Base-by-base conservation (phyloP, 495 filamentous ascomycete genomes). In the Aspergillus carlsbadensis region DNA sequence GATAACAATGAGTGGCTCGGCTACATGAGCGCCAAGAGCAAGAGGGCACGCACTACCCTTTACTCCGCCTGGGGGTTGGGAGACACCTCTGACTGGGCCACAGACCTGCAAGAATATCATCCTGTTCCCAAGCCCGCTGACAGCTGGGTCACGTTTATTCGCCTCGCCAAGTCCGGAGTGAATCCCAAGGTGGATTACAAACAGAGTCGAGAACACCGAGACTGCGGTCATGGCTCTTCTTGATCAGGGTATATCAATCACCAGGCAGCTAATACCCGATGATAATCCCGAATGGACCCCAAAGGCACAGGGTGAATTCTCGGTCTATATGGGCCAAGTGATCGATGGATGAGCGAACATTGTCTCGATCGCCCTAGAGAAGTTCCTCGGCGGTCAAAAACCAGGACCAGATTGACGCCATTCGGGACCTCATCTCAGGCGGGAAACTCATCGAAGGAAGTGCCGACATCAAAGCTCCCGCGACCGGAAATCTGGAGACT, bases 71-170 rank as follows among this genome's bases (percentile, higher is more conserved):
- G 58, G n/a, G 59, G 63, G 35, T 58, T 78, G 29, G 66, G 54
- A 8, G 74, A 73, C 5, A 68, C 65, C 5, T 63, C 52, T 4
- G 71, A 77, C 49, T 78, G 71, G 75, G 75, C 75, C 20, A 61
- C 56, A 22, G 72, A 76, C 45, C 60, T 78, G 44, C 52, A 69
- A 24, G 35, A 29, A 8, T 62, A 34, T 34, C 49, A 52, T 20
- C 18, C 24, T 1, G 15, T 24, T 14, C 50, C 50, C 4, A 14
- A 22, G 14, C 26, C 17, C 1, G 31, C 18, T 14, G 18, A n/a
- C n/a, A 46, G 17, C 47, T 47, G 48, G 56, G 18, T 15, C 7
- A 31, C 10, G 1, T 44, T 29, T 29, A 52, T 52, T 39, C 26
- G 6, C 3, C 14, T 24, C 22, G 31, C 31, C 21, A 10, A 2